Evolutionary conservation across 2,329 filamentous ascomycete species (phyloP).

Genomic region (Pezicula neosporulosa): DNA sequence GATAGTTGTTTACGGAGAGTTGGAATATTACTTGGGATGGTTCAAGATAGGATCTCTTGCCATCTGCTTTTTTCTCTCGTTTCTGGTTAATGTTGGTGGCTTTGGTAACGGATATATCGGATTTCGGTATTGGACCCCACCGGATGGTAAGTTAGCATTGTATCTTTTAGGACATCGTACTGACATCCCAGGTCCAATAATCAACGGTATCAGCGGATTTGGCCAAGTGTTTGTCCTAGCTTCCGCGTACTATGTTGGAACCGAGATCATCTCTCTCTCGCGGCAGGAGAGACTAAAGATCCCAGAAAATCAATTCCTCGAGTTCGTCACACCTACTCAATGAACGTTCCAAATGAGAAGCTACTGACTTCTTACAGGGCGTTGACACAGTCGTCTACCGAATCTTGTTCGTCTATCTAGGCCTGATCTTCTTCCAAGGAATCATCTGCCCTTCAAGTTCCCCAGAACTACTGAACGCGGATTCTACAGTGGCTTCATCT

Average conservation of each 20-base stretch:
- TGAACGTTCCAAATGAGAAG: background rate
- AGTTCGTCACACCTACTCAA: background rate
- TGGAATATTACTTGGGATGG: constrained; percentile 9
- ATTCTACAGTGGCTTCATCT: constrained; percentile 44
- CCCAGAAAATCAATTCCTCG: constrained; percentile 39
- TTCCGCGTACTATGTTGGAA: constrained; percentile 20
- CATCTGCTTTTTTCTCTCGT: constrained; percentile 9
- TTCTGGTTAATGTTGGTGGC: constrained; percentile 9
- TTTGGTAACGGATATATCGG: constrained; percentile 11
- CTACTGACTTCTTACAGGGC: constrained; percentile 5
- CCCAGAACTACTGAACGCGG: constrained; percentile 41
- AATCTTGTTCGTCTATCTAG: constrained; percentile 39
- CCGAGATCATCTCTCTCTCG: constrained; percentile 18
- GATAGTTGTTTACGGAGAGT: constrained; percentile 8
- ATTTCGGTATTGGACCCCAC: constrained; percentile 9
- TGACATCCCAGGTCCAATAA: constrained; percentile 11
- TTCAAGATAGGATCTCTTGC: constrained; percentile 8
- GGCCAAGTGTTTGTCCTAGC: constrained; percentile 20
- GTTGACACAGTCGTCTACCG: constrained; percentile 22
- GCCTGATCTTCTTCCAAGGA: constrained; percentile 47
- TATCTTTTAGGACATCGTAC: background rate
- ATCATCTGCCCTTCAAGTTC: constrained; percentile 52
- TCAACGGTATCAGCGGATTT: constrained; percentile 19
- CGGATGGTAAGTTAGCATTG: constrained; percentile 9
- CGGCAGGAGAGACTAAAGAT: constrained; percentile 30